phyloP scores from a whole-genome alignment of 202 grass and related monocot genomes.

The Hordeum pubiflorum region DNA sequence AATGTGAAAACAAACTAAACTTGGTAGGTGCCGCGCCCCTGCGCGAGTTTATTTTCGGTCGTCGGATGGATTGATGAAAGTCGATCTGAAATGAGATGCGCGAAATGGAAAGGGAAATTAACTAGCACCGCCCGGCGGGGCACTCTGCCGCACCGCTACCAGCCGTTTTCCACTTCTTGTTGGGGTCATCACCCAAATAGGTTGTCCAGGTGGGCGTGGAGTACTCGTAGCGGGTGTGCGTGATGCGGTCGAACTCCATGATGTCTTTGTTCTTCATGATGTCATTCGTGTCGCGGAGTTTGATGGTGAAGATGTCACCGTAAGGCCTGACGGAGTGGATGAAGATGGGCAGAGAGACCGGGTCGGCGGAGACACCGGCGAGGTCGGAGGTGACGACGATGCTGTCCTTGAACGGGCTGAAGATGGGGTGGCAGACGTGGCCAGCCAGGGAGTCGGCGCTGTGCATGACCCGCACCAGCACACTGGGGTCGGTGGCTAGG shows the following conservation, averaged over 20 bases:
- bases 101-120: no score
- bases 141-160: no score
- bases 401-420: conserved; percentile 29
- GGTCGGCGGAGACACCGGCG: conserved; percentile 28
- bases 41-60: no score
- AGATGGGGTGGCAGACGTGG: conserved; percentile 39
- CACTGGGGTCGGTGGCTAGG: not conserved
- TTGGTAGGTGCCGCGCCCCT: no score
- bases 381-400: conserved; percentile 35
- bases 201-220: conserved; percentile 23
- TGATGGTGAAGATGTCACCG: conserved; percentile 33
- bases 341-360: conserved; percentile 21
- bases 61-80: no score
- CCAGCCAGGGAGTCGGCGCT: not conserved
- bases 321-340: conserved; percentile 38
- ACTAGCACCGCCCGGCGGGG: no score
- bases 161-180: not conserved
- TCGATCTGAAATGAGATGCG: no score
- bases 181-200: conserved; percentile 1
- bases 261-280: conserved; percentile 30
- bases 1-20: no score
- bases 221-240: conserved; percentile 38
- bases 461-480: conserved; percentile 10
- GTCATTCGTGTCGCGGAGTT: conserved; percentile 18
- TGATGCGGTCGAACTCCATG: conserved; percentile 21